Conservation (phyloP, 2,329 filamentous ascomycete species). For the Neopestalotiopsis clavispora region DNA sequence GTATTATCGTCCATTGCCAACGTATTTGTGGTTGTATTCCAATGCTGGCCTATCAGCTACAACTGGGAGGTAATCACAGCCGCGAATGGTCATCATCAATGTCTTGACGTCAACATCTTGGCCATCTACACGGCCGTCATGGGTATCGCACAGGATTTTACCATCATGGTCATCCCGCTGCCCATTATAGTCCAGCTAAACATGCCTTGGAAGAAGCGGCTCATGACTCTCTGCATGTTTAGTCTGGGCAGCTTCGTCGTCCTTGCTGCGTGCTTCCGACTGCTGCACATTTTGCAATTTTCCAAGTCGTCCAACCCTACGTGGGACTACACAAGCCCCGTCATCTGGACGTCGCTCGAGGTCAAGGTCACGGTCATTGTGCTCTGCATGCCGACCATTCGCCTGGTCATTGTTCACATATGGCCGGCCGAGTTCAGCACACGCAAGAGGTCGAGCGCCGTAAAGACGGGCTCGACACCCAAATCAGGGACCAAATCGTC, state of each 20-base stretch:
- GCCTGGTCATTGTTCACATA: conserved; percentile 9
- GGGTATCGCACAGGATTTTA: conserved; percentile 22
- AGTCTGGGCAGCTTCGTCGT: conserved; percentile 21
- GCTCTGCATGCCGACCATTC: conserved; percentile 12
- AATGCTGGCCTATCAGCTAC: conserved; percentile 21
- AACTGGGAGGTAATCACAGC: conserved; percentile 23
- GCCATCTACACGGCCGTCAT: conserved; percentile 14
- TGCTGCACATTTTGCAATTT: conserved; percentile 20
- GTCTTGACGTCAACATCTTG: conserved; percentile 20
- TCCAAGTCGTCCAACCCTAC: conserved; percentile 20
- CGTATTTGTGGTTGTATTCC: conserved; percentile 21
- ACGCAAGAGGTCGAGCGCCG: not conserved
- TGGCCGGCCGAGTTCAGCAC: conserved; percentile 12
- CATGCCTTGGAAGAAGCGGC: conserved; percentile 19
- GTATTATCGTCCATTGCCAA: conserved; percentile 13
- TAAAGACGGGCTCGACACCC: not conserved
- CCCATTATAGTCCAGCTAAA: conserved; percentile 19
- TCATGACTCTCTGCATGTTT: conserved; percentile 23
- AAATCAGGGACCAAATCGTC: not conserved
- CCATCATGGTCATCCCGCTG: conserved; percentile 23
- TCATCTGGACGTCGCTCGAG: conserved; percentile 23
- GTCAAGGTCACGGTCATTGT: conserved; percentile 18
- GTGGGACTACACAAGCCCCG: conserved; percentile 20
- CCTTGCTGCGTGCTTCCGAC: conserved; percentile 20
- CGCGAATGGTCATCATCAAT: conserved; percentile 14